These are phyloP conservation scores for Alternaria alternata DNA, from an alignment of 2,329 filamentous ascomycete genomes.

Conservation along the genomic window DNA sequence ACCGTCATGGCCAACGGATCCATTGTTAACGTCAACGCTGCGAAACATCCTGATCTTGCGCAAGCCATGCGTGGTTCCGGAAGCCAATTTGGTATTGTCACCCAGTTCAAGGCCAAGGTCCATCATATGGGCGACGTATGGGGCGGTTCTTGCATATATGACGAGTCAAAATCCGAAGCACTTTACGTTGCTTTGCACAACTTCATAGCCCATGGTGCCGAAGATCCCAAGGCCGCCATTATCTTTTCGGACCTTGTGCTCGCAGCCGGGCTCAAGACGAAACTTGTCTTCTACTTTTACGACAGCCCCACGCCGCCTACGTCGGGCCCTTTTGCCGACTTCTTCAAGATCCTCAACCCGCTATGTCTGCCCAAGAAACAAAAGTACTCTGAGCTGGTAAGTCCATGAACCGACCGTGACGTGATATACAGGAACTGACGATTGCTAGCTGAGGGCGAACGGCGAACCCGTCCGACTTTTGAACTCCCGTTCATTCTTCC, in stretches of 20 bases:
- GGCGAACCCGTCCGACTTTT: constrained; percentile 20
- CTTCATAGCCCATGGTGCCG: constrained; percentile 36
- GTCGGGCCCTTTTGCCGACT: constrained; percentile 42
- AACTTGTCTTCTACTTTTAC: constrained; percentile 34
- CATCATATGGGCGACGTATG: constrained; percentile 46
- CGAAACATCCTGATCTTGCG: constrained; percentile 42
- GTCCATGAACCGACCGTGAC: constrained; percentile 2
- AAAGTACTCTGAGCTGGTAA: constrained; percentile 46
- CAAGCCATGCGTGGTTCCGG: constrained; percentile 43
- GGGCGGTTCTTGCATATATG: constrained; percentile 51
- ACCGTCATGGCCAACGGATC: constrained; percentile 44
- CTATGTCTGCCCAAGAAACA: constrained; percentile 33
- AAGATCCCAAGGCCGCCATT: constrained; percentile 35
- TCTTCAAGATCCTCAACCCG: constrained; percentile 39
- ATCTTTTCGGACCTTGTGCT: constrained; percentile 29
- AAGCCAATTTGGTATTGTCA: constrained; percentile 40
- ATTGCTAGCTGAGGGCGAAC: constrained; percentile 23
- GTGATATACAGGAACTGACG: constrained; percentile 1
- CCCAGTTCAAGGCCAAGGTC: constrained; percentile 32
- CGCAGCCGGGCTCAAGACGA: constrained; percentile 14
- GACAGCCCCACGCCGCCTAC: constrained; percentile 41
- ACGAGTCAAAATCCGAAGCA: constrained; percentile 30
- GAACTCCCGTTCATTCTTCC: constrained; percentile 30
- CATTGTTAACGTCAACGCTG: constrained; percentile 34
- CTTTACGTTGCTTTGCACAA: constrained; percentile 48